Evolutionary conservation across 78 protist species (phyloP).

Genomic region (Corallochytrium limacisporum): DNA sequence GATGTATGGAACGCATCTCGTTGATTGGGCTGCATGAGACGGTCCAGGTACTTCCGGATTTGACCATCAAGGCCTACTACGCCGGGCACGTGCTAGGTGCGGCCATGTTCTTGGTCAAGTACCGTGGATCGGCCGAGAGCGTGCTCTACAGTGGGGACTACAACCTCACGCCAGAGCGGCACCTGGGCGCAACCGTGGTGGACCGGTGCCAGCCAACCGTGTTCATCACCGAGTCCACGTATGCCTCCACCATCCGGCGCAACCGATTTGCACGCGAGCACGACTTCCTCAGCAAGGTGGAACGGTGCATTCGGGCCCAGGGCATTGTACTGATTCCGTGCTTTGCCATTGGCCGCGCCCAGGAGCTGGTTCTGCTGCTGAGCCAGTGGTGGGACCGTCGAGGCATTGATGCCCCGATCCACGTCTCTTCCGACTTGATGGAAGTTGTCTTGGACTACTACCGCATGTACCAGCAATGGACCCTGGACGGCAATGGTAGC

Average conservation of each 20-base stretch:
- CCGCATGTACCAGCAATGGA: conserved; percentile 73
- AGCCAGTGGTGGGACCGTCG: conserved; percentile 85
- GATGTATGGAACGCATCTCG: too few species aligned
- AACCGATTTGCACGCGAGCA: not conserved
- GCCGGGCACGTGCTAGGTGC: conserved; percentile 98
- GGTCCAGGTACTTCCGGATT: conserved; percentile 55
- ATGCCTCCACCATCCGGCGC: conserved; percentile 80
- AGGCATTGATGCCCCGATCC: conserved; percentile 75
- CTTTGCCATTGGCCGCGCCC: conserved; percentile 95
- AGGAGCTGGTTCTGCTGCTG: conserved; percentile 85
- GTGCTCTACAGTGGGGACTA: conserved; percentile 96
- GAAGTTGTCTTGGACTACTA: conserved; percentile 65
- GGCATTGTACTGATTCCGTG: conserved; percentile 85
- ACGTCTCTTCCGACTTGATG: conserved; percentile 34
- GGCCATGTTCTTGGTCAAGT: conserved; percentile 75
- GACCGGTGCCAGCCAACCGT: conserved; percentile 65
- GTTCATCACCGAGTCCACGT: conserved; percentile 91
- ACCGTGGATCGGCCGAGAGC: conserved; percentile 52
- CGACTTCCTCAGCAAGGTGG: conserved; percentile 39
- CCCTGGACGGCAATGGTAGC: conserved; percentile 22
- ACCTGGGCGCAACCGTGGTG: conserved; percentile 65
- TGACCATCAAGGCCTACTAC: conserved; percentile 71
- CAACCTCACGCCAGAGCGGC: conserved; percentile 97
- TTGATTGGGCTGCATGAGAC: conserved; percentile 68
- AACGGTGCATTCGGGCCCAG: conserved; percentile 50